Base-by-base conservation (phyloP, 176 grass and related monocot species). In the Aechmea fasciata region DNA sequence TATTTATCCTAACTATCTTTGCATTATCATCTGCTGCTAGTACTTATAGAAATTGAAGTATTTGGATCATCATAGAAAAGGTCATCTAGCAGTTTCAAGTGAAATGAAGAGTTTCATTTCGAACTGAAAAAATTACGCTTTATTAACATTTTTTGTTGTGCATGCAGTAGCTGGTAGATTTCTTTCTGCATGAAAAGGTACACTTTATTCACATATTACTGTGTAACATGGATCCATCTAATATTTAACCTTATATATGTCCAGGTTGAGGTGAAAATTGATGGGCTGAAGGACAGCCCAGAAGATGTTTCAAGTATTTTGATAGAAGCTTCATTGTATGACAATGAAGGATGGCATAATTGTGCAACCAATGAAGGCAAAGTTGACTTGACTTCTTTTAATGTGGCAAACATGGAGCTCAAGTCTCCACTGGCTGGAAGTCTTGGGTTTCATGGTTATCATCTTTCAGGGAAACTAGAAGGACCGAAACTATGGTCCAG, bases 401-500 rank as follows among this genome's bases (percentile, higher is more conserved):
- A 65, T 66, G 64, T 83, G 51, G 69, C 83, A 70, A 79, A 89
- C 77, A 81, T 97, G 81, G 85, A 90, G 73, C 69, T 75, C 25
- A 90, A 87, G 73, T 64, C 77, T 33, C 75, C 22, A 75, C 69
- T 65, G 51, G 49, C 70, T 33, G 80, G 57, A 73, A 82, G 70
- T 62, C 65, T 51, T 72, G 93, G 88, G 29, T 92, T 87, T 78
- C 89, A 80, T 85, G 84, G 89, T 66, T 84, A 83, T 82, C 70
- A 80, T 67, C 79, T 97, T 63, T 86, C 76, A 80, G 93, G 89
- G 1, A 97, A 78, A 82, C 64, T 97, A 71, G 89, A 97, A 73
- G 87, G 76, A 48, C 93, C 93, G 77, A 97, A 90, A 66, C 93
- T 97, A 79, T 97, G 93, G 93, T 97, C 89, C 53, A 81, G 89